phyloP scores from a whole-genome alignment of 495 filamentous ascomycete species.

The Oleoguttula mirabilis region DNA sequence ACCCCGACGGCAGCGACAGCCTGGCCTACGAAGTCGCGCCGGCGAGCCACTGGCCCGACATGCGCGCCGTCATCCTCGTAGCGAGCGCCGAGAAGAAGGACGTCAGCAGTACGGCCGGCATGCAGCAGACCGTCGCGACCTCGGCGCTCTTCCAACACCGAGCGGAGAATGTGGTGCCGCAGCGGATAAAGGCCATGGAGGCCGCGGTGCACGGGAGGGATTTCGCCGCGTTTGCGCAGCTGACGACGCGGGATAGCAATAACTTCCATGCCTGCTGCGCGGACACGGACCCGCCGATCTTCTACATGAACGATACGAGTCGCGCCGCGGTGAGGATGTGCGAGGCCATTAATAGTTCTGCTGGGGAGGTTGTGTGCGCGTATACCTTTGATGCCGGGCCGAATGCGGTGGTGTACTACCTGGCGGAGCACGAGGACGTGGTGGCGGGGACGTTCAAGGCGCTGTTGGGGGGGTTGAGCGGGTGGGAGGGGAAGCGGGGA shows the following conservation, averaged over 20 bases:
- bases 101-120: conserved; percentile 78
- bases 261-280: conserved; percentile 89
- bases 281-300: conserved; percentile 92
- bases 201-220: conserved; percentile 61
- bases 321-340: conserved; percentile 75
- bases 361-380: conserved; percentile 62
- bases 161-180: conserved; percentile 61
- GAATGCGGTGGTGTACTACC: conserved; percentile 91
- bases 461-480: conserved; percentile 33
- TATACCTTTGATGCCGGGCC: conserved; percentile 98
- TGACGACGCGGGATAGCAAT: conserved; percentile 95
- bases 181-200: conserved; percentile 77
- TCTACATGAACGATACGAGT: conserved; percentile 92
- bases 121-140: conserved; percentile 90
- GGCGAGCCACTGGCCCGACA: conserved; percentile 81
- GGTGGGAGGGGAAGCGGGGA: conserved; percentile 39
- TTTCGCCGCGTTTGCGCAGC: conserved; percentile 74
- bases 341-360: conserved; percentile 64
- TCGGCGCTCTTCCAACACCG: conserved; percentile 69
- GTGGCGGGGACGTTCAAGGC: conserved; percentile 61
- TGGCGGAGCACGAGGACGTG: conserved; percentile 56
- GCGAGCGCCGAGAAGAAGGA: conserved; percentile 89
- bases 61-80: conserved; percentile 83
- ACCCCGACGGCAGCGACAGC: conserved; percentile 68
- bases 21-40: conserved; percentile 76